A percentile compares a stretch with the other conserved stretches of the same genome.
These are phyloP conservation scores for Phialocephala subalpina DNA, from an alignment of 2,329 filamentous ascomycete genomes.

Conservation along the genomic window DNA sequence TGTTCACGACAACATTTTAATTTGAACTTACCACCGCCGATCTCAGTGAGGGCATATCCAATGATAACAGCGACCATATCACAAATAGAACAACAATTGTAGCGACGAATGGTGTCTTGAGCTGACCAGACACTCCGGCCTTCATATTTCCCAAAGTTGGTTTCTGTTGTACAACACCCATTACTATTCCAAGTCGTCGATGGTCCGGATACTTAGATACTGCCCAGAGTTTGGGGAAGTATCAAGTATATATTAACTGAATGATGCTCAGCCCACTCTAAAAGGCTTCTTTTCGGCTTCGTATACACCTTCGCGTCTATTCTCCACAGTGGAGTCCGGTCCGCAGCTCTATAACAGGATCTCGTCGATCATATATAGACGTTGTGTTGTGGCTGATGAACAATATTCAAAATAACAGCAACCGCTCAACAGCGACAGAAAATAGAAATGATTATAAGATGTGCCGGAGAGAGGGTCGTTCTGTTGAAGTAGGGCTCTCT, in stretches of 20 bases:
- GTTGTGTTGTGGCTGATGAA: not conserved
- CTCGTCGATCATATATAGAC: constrained; percentile 7
- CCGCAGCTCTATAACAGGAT: constrained; percentile 6
- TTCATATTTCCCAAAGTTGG: constrained; percentile 3
- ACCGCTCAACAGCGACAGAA: not conserved
- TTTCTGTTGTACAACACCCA: constrained; percentile 5
- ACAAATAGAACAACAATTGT: constrained; percentile 17
- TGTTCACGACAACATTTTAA: not conserved
- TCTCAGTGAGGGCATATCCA: constrained; percentile 16
- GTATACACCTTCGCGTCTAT: constrained; percentile 3
- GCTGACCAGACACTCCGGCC: not conserved
- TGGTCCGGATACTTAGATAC: not conserved
- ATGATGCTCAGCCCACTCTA: not conserved
- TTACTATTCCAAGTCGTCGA: constrained; percentile 2
- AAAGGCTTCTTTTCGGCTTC: constrained; percentile 11
- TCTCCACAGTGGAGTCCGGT: constrained; percentile 3
- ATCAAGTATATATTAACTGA: constrained; percentile 5
- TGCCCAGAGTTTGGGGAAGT: constrained; percentile 1
- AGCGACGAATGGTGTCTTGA: constrained; percentile 17
- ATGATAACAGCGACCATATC: constrained; percentile 20
- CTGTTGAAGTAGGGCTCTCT: not conserved
- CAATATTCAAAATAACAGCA: not conserved
- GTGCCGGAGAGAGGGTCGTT: not conserved
- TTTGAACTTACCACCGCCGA: constrained; percentile 10
- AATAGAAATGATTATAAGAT: not conserved